Evolutionary conservation across 306 rosid species (phyloP).

Genomic region (Lathyrus tuberosus): DNA sequence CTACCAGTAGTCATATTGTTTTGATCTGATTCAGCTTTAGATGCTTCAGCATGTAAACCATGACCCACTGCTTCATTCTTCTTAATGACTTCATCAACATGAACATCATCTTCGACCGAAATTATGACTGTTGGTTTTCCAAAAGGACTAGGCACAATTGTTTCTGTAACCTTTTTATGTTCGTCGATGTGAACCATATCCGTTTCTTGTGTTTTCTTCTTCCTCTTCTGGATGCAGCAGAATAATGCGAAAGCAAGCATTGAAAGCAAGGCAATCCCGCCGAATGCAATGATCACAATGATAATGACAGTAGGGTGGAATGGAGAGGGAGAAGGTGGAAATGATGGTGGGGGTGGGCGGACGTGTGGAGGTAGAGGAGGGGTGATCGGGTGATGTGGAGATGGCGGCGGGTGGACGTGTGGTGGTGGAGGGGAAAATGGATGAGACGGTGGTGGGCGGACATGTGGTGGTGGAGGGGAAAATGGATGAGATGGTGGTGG

Average conservation of each 20-base stretch:
- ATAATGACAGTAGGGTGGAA: conserved; percentile 58
- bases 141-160: conserved; percentile 59
- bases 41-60: conserved; percentile 47
- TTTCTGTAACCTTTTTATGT: conserved; percentile 56
- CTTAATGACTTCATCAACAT: conserved; percentile 47
- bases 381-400: conserved; percentile 37
- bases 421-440: conserved; percentile 36
- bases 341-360: conserved; percentile 43
- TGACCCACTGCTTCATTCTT: conserved; percentile 47
- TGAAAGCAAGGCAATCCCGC: conserved; percentile 59
- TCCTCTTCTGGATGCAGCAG: conserved; percentile 55
- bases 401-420: conserved; percentile 43
- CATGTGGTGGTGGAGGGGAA: conserved; percentile 35
- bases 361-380: conserved; percentile 54
- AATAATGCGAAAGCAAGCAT: conserved; percentile 63
- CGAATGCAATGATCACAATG: conserved; percentile 57
- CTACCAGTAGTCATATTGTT: conserved; percentile 34
- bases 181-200: conserved; percentile 64
- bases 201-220: conserved; percentile 58
- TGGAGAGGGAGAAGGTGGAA: conserved; percentile 64
- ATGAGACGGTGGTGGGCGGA: conserved; percentile 35
- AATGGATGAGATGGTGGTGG: conserved; percentile 42
- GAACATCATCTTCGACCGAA: conserved; percentile 75
- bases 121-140: conserved; percentile 50
- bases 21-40: conserved; percentile 30